Conservation (phyloP, 1,284 basidiomycete genomes). For the Afroboletus lepidellus region DNA sequence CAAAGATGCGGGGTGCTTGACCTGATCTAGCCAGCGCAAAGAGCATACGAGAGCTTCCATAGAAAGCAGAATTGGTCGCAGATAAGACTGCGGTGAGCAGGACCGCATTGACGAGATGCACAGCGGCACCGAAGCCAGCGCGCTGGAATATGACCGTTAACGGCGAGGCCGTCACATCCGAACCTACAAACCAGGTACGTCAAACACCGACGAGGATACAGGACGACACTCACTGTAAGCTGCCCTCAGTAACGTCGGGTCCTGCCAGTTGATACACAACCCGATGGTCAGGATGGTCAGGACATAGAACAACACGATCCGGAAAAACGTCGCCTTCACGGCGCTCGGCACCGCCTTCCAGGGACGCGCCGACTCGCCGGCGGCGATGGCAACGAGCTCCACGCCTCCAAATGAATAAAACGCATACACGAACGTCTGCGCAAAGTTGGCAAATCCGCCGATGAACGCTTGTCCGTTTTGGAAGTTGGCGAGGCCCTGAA, state of each 20-base stretch:
- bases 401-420: conserved; percentile 77
- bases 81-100: conserved; percentile 67
- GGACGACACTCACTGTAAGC: conserved; percentile 43
- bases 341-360: conserved; percentile 64
- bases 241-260: conserved; percentile 47
- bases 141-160: conserved; percentile 58
- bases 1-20: conserved; percentile 47
- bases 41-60: conserved; percentile 63
- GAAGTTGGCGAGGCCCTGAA: conserved; percentile 53
- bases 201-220: background rate
- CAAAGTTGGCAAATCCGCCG: conserved; percentile 52
- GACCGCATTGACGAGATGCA: conserved; percentile 55
- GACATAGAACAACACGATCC: conserved; percentile 63
- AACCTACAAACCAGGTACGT: conserved; percentile 33
- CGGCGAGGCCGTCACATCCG: conserved; percentile 50
- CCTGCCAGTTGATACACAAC: conserved; percentile 52
- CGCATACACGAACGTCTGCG: conserved; percentile 54
- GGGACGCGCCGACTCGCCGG: conserved; percentile 59
- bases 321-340: conserved; percentile 67
- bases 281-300: conserved; percentile 57
- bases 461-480: conserved; percentile 50
- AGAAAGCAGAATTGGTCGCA: conserved; percentile 59
- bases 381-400: conserved; percentile 67
- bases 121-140: conserved; percentile 57
- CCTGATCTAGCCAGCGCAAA: conserved; percentile 51